Evolutionary conservation across 1,139 yeast species (phyloP).

Genomic region (Yamadazyma pseudoaaseri): DNA sequence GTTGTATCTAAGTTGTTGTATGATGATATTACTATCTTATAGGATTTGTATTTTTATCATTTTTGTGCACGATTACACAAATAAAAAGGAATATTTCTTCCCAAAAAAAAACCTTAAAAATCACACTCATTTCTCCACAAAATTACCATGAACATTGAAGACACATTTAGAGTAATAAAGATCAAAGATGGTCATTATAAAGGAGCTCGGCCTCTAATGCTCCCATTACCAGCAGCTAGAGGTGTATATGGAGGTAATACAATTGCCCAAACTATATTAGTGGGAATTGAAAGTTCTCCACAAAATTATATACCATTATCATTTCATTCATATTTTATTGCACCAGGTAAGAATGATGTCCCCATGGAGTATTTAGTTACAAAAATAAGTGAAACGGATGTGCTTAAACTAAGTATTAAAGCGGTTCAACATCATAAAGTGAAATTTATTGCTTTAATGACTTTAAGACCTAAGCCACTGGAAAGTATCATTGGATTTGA

Average conservation of each 20-base stretch:
- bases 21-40: too few relatives aligned
- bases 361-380: slow-evolving; percentile 62
- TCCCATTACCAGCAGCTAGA: slow-evolving; percentile 52
- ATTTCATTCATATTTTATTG: slow-evolving; percentile 41
- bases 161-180: slow-evolving; percentile 35
- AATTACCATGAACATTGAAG: slow-evolving; percentile 36
- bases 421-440: slow-evolving; percentile 30
- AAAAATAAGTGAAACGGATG: slow-evolving; percentile 40
- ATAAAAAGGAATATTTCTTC: too few relatives aligned
- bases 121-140: not conserved
- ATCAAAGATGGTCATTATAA: slow-evolving; percentile 28
- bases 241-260: slow-evolving; percentile 82
- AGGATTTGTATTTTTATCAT: too few relatives aligned
- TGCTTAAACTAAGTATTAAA: slow-evolving; percentile 26
- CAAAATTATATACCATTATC: slow-evolving; percentile 30
- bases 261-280: slow-evolving; percentile 69
- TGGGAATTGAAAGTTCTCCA: slow-evolving; percentile 50
- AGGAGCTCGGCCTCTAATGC: slow-evolving; percentile 38
- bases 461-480: slow-evolving; percentile 21
- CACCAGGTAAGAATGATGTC: slow-evolving; percentile 46
- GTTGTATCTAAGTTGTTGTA: too few relatives aligned
- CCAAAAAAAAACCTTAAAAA: too few relatives aligned
- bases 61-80: too few relatives aligned
- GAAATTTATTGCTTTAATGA: slow-evolving; percentile 31
- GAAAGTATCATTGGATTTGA: slow-evolving; percentile 13